Evolutionary conservation across 768 basidiomycete species (phyloP), one percentile per base, ranked within the genome.

Genomic region (Leucocoprinus birnbaumii): DNA sequence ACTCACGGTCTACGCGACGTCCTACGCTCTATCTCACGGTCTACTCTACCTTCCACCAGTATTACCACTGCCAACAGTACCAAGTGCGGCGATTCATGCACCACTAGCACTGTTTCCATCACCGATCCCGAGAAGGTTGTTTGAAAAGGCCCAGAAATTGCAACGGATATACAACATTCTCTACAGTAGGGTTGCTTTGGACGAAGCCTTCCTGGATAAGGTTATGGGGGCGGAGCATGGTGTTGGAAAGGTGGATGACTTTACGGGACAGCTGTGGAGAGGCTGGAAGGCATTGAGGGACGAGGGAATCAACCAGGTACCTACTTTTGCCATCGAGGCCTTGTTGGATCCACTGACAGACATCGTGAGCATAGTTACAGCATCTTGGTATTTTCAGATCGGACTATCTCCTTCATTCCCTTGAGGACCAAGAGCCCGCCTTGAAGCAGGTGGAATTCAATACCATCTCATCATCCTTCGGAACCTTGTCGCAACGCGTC

Each of bases 401-500:
- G 9, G 96, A 99, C 72, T 99, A 98, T 70, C 75, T 98, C 26
- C 71, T 98, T 19, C 93, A 99, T 61, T 68, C 76, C 7, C 75
- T 76, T 0, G 57, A 61, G 3, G 64, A 71, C 25, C 65, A 73
- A 34, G 51, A 65, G 2, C 63, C 75, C 13, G 69, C 72, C 5
- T 69, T 99, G 59, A 96, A 94, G 67, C 96, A 99, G 71, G 96
- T 98, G 40, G 96, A 99, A 68, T 97, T 98, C 73, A 99, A 99
- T 66, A 97, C 96, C 8, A 95, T 98, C 59, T 92, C 94, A 2
- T 83, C 87, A 0, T 94, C 94, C 0, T 96, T 98, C 67, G 96
- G 94, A 0, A 65, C 85, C 1, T 75, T 98, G 13, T 90, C 90
- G 0, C 76, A 89, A 58, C 77, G 75, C 35, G 73, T 78, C 9